Percentiles rank a stretch among this genome's conserved stretches.
Conservation (phyloP, 345 rosid genomes). For the Salix brachista region DNA sequence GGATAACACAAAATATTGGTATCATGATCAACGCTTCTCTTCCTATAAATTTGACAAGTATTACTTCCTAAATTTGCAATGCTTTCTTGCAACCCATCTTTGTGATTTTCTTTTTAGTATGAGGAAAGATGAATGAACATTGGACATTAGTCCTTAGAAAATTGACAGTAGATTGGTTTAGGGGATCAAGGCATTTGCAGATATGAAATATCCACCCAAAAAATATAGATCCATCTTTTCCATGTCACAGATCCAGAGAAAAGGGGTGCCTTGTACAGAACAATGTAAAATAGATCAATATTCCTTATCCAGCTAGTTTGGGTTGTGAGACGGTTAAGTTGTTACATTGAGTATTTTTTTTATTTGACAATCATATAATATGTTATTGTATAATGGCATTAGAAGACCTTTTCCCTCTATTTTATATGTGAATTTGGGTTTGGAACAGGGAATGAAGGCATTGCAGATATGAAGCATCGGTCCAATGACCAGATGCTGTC, state of each 20-base stretch:
- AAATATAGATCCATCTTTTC: neutral
- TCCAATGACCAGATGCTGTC: slow-evolving; percentile 44
- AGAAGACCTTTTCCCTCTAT: neutral
- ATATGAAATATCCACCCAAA: neutral
- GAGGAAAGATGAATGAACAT: neutral
- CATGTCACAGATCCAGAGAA: neutral
- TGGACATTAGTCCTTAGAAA: neutral
- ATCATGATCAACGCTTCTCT: neutral
- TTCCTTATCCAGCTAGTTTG: neutral
- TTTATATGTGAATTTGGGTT: slow-evolving; percentile 17
- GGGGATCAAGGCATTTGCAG: neutral
- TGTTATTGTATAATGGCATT: neutral
- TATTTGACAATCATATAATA: neutral
- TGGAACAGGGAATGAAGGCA: slow-evolving; percentile 53
- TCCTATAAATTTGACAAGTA: neutral
- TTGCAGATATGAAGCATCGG: slow-evolving; percentile 36
- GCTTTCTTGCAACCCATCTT: neutral
- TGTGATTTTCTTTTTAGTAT: neutral
- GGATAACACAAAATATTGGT: neutral
- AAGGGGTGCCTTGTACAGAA: neutral
- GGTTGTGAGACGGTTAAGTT: neutral
- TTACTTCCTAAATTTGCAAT: neutral
- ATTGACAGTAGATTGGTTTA: neutral
- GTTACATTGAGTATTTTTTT: neutral
- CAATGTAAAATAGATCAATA: neutral